Base-by-base conservation (phyloP, 371 early-diverging fungal genomes). In the Synchytrium microbalum region DNA sequence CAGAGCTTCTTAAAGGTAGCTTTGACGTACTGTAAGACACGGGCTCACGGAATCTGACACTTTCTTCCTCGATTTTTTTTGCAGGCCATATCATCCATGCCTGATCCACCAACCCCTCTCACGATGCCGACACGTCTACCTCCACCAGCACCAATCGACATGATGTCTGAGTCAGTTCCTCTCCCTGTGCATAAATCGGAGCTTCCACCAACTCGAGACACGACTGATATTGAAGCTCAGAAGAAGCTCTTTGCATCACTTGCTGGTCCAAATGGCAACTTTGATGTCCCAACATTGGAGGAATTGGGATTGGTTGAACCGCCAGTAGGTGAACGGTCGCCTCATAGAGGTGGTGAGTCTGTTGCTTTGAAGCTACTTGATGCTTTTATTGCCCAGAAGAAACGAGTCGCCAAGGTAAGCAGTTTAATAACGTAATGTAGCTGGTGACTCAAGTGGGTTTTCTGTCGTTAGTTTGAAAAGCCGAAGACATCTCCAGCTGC, bases 401-500 rank as follows among this genome's bases (percentile, higher is more conserved):
- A 25, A 5, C 27, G 53, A 10, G 67, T 63, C 28, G 55, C 62
- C 23, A 64, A 57, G 23, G 58, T 61, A 51, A 51, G 51, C n/a
- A 14, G 51, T 13, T 14, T 14, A n/a, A 51, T n/a, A 51, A 51
- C 14, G n/a, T 51, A 51, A 14, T 51, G 13, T n/a, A n/a, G n/a
- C n/a, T n/a, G n/a, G n/a, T n/a, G n/a, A n/a, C n/a, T n/a, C n/a
- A n/a, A n/a, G n/a, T n/a, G n/a, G n/a, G 16, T 57, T 24, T 10
- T 23, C 16, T 57, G 14, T 26, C 10, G 57, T 5, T 23, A 32
- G 52, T 74, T 75, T 56, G 63, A 58, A 25, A 75, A 75, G 46
- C 75, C 75, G 19, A 59, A 71, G 51, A 74, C 74, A 2, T 59
- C 62, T 3, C 74, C 74, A 0, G 67, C 69, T 16, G 62, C 66